These are phyloP conservation scores for Neurospora pannonica DNA, from an alignment of 495 filamentous ascomycete species.

Conservation along the genomic window DNA sequence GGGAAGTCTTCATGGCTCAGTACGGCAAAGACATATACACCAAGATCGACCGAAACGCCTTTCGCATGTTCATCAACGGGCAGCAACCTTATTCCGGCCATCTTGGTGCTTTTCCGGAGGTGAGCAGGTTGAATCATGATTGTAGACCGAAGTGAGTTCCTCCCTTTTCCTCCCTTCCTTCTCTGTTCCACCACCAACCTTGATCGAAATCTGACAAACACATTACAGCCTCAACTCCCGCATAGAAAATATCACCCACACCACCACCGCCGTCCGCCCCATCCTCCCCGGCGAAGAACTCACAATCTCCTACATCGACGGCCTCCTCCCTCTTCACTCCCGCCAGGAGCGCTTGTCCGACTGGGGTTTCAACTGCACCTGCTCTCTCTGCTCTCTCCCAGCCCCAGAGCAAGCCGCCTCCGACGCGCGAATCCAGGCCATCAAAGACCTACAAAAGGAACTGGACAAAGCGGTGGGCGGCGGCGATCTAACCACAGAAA, in stretches of 20 bases:
- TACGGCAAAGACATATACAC: conserved; percentile 20
- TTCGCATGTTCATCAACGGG: conserved; percentile 28
- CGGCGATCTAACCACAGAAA: conserved; percentile 18
- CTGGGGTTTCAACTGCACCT: conserved; percentile 35
- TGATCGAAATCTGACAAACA: too few species aligned
- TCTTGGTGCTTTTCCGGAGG: conserved; percentile 27
- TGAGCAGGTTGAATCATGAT: conserved; percentile 33
- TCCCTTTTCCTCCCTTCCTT: too few species aligned
- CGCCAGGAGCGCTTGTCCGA: conserved; percentile 24
- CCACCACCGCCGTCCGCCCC: conserved; percentile 29
- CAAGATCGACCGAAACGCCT: conserved; percentile 33
- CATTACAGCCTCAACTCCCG: conserved; percentile 25
- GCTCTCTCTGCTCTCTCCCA: conserved; percentile 23
- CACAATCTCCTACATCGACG: conserved; percentile 32
- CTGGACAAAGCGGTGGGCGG: conserved; percentile 24
- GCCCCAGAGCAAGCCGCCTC: conserved; percentile 15
- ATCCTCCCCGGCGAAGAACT: conserved; percentile 32
- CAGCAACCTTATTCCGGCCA: conserved; percentile 18
- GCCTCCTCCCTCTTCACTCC: conserved; percentile 14
- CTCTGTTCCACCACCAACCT: too few species aligned
- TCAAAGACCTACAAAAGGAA: conserved; percentile 24
- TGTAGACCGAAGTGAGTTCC: conserved; percentile 35
- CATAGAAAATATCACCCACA: conserved; percentile 29
- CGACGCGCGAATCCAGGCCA: conserved; percentile 25
- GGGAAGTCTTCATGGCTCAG: conserved; percentile 23